phyloP scores from a whole-genome alignment of 345 rosid species.

The Pelargonium nanum region DNA sequence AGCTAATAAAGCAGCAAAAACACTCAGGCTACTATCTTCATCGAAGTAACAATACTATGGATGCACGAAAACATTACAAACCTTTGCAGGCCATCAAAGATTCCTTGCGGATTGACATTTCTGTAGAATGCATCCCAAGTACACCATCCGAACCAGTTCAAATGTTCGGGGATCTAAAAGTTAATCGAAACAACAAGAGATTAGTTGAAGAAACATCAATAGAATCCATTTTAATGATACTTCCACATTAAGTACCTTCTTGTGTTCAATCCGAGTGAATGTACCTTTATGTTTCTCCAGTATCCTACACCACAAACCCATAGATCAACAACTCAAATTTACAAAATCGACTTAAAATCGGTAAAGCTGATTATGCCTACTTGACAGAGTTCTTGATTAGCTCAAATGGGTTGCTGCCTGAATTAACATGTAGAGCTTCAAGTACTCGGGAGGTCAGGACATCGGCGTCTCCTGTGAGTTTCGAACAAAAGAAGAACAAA shows the following conservation, averaged over 20 bases:
- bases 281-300: conserved; percentile 47
- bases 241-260: conserved; percentile 35
- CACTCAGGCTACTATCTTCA: too few species aligned
- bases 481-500: conserved; percentile 2
- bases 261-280: conserved; percentile 41
- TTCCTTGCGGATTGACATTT: conserved; percentile 38
- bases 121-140: conserved; percentile 70
- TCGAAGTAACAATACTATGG: too few species aligned
- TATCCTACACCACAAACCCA: conserved; percentile 24
- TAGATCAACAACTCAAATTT: background rate
- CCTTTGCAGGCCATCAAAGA: conserved; percentile 52
- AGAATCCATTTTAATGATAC: too few species aligned
- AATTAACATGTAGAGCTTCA: conserved; percentile 42
- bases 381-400: conserved; percentile 45
- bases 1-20: too few species aligned
- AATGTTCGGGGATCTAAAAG: conserved; percentile 44
- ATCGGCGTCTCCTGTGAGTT: conserved; percentile 34
- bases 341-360: background rate
- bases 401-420: conserved; percentile 50
- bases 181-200: conserved; percentile 6
- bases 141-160: conserved; percentile 70
- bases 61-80: too few species aligned
- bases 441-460: conserved; percentile 24
- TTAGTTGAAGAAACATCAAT: background rate
- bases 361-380: conserved; percentile 20